phyloP scores from a whole-genome alignment of 2,329 filamentous ascomycete genomes.

The Acrocalymma vagum region DNA sequence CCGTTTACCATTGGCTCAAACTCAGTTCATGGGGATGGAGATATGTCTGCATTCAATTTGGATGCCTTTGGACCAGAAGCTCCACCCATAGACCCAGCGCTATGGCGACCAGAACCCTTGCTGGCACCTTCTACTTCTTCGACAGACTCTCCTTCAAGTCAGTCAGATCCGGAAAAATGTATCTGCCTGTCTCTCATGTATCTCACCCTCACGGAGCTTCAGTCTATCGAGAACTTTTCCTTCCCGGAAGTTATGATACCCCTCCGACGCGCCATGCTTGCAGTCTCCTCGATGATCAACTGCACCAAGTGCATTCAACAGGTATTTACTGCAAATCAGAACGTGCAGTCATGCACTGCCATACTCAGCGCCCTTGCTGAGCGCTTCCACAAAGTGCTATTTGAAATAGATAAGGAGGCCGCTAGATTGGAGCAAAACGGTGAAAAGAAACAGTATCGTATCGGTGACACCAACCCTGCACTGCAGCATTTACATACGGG shows the following conservation, averaged over 20 bases:
- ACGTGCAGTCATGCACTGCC: slow-evolving; percentile 52
- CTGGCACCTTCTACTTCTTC: slow-evolving; percentile 1
- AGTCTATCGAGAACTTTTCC: slow-evolving; percentile 44
- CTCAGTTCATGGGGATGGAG: slow-evolving; percentile 1
- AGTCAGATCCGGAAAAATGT: slow-evolving; percentile 37
- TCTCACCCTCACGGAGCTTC: slow-evolving; percentile 52
- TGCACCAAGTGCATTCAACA: slow-evolving; percentile 54
- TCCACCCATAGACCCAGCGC: slow-evolving; percentile 31
- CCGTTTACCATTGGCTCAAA: slow-evolving; percentile 4
- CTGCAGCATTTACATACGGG: slow-evolving; percentile 54
- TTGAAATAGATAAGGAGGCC: slow-evolving; percentile 51
- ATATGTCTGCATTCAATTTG: slow-evolving; percentile 2
- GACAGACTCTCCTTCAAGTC: slow-evolving; percentile 4
- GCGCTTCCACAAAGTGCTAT: slow-evolving; percentile 51
- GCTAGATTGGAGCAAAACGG: slow-evolving; percentile 35
- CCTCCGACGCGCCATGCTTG: slow-evolving; percentile 53
- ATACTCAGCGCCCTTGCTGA: slow-evolving; percentile 53
- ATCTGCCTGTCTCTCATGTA: slow-evolving; percentile 58
- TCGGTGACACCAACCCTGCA: slow-evolving; percentile 52
- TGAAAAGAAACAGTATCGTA: slow-evolving; percentile 51
- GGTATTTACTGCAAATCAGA: slow-evolving; percentile 55
- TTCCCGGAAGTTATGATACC: slow-evolving; percentile 55
- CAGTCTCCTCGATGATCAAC: slow-evolving; percentile 47
- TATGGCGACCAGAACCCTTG: slow-evolving; percentile 27
- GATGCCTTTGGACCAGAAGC: slow-evolving; percentile 21